Conservation (phyloP, 305 asterid genomes). For the Solanum aculeatissimum region DNA sequence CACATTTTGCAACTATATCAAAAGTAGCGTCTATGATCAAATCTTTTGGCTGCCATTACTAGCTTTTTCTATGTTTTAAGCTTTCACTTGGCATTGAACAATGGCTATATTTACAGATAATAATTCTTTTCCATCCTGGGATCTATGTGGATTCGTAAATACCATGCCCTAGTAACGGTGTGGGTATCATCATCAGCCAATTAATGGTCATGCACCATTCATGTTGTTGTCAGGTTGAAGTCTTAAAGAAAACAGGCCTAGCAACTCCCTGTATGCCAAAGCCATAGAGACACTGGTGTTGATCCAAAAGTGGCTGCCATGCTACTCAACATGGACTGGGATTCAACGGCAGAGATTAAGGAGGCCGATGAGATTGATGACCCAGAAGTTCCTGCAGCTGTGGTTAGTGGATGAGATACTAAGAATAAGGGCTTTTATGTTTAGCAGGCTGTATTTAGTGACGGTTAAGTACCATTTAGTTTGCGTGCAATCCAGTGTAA, state of each 20-base stretch:
- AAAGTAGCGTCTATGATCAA: not conserved
- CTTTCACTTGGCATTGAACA: not conserved
- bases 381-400: constrained; percentile 55
- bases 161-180: not conserved
- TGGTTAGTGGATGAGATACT: constrained; percentile 26
- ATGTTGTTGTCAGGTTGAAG: constrained; percentile 32
- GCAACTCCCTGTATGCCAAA: constrained; percentile 64
- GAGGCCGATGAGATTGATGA: constrained; percentile 46
- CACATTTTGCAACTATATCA: not conserved
- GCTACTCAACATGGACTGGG: constrained; percentile 78
- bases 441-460: not conserved
- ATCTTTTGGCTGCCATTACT: not conserved
- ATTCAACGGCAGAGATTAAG: constrained; percentile 70
- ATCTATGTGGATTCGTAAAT: not conserved
- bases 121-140: not conserved
- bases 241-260: constrained; percentile 21
- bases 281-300: constrained; percentile 60
- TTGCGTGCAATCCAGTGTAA: not conserved
- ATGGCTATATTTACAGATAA: not conserved
- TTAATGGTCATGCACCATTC: not conserved
- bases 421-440: not conserved
- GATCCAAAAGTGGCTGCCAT: constrained; percentile 63
- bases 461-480: not conserved
- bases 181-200: not conserved
- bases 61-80: not conserved